These are phyloP conservation scores for Chlorophyllum brunneum DNA, from an alignment of 768 basidiomycete genomes.

Conservation along the genomic window DNA sequence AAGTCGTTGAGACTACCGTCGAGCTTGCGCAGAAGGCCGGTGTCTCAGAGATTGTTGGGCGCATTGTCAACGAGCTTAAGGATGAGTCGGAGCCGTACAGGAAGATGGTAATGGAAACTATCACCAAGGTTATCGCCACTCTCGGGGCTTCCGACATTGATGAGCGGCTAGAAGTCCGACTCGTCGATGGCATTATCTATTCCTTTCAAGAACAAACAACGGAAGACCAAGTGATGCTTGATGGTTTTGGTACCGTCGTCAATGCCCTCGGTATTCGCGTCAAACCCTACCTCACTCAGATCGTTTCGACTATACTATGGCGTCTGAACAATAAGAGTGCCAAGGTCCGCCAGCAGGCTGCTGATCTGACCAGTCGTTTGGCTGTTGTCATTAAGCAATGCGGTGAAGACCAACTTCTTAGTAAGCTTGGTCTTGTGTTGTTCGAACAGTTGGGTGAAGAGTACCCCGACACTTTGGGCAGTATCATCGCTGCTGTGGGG, in stretches of 20 bases:
- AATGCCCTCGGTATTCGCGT: constrained; percentile 95
- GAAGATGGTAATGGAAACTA: constrained; percentile 99
- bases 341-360: constrained; percentile 98
- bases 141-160: constrained; percentile 98
- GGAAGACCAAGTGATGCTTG: constrained; percentile 98
- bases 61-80: constrained; percentile 87
- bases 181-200: constrained; percentile 98
- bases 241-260: constrained; percentile 97
- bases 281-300: constrained; percentile 97
- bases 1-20: constrained; percentile 98
- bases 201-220: constrained; percentile 99
- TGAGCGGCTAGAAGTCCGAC: constrained; percentile 87
- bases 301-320: constrained; percentile 98
- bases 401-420: constrained; percentile 92
- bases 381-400: constrained; percentile 99
- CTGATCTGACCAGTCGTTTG: constrained; percentile 93
- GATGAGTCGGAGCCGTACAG: constrained; percentile 88
- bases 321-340: constrained; percentile 99
- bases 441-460: constrained; percentile 99
- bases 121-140: constrained; percentile 91
- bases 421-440: constrained; percentile 93
- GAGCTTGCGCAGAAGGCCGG: constrained; percentile 97
- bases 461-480: constrained; percentile 98
- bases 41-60: constrained; percentile 92
- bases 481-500: constrained; percentile 97